Conservation (phyloP, 2,329 filamentous ascomycete species). For the Penicillium sp. region DNA sequence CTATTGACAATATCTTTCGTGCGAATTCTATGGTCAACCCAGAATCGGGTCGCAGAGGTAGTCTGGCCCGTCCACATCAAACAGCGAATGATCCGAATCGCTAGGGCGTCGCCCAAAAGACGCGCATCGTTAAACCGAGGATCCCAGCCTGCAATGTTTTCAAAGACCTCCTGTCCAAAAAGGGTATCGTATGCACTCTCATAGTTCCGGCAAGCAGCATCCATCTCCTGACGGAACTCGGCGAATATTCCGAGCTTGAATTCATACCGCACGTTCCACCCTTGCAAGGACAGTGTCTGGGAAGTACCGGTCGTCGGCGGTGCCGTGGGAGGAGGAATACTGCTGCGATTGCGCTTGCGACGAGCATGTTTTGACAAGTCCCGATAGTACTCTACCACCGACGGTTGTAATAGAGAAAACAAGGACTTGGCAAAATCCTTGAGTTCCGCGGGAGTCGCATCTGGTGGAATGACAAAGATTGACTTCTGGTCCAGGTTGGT, state of each 20-base stretch:
- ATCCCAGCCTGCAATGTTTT: conserved; percentile 87
- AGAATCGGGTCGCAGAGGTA: conserved; percentile 77
- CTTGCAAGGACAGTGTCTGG: conserved; percentile 78
- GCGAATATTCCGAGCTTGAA: conserved; percentile 90
- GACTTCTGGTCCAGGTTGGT: conserved; percentile 81
- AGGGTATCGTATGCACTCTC: conserved; percentile 84
- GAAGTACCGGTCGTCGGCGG: conserved; percentile 83
- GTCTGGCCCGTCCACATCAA: conserved; percentile 78
- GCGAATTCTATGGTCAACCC: conserved; percentile 75
- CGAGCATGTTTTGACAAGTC: conserved; percentile 90
- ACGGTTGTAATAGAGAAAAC: conserved; percentile 71
- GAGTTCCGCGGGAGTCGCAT: conserved; percentile 71
- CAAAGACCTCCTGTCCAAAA: conserved; percentile 80
- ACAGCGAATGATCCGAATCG: conserved; percentile 80
- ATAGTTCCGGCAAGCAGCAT: conserved; percentile 81
- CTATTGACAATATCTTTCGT: conserved; percentile 78
- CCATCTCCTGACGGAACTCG: conserved; percentile 91
- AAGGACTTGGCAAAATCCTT: conserved; percentile 74
- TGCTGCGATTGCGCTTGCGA: conserved; percentile 80
- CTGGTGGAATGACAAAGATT: conserved; percentile 80
- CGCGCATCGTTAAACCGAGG: conserved; percentile 91
- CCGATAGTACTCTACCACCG: conserved; percentile 85
- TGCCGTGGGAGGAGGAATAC: conserved; percentile 77
- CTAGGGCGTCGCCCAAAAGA: conserved; percentile 78
- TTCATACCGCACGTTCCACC: conserved; percentile 93